Conservation (phyloP, 78 protist species). For the Chrysochromulina parva region DNA sequence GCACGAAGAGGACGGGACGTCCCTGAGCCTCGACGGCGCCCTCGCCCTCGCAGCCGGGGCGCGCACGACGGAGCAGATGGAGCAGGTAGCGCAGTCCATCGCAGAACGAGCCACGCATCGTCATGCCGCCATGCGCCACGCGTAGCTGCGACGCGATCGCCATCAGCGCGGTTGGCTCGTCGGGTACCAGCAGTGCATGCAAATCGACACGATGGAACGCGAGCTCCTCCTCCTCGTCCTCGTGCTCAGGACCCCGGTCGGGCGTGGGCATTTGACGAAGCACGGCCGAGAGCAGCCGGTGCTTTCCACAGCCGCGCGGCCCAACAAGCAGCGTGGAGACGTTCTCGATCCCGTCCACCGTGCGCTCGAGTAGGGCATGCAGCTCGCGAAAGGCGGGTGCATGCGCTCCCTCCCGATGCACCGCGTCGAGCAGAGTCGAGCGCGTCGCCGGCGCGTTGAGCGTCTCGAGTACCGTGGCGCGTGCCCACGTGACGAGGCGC, state of each 20-base stretch:
- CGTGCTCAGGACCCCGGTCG: background rate
- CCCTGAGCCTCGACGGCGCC: background rate
- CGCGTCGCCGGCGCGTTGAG: background rate
- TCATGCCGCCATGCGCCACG: background rate
- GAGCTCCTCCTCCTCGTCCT: background rate
- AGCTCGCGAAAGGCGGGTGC: background rate
- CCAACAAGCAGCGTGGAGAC: background rate
- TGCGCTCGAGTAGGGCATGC: background rate
- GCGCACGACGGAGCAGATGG: background rate
- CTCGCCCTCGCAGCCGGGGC: slow-evolving; percentile 1
- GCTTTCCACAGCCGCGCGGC: background rate
- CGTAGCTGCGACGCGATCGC: background rate
- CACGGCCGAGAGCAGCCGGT: background rate
- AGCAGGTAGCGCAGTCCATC: background rate
- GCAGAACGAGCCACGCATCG: background rate
- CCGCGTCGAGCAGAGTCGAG: background rate
- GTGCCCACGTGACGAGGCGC: no score
- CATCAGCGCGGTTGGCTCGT: background rate
- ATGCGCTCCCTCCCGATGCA: background rate
- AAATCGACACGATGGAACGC: background rate
- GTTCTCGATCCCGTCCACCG: background rate
- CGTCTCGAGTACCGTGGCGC: no score
- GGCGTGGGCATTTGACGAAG: background rate
- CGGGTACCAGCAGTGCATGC: background rate
- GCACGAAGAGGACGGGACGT: background rate